Evolutionary conservation across 257 asterid genomes (phyloP).

Genomic region (Nemophila menziesii): DNA sequence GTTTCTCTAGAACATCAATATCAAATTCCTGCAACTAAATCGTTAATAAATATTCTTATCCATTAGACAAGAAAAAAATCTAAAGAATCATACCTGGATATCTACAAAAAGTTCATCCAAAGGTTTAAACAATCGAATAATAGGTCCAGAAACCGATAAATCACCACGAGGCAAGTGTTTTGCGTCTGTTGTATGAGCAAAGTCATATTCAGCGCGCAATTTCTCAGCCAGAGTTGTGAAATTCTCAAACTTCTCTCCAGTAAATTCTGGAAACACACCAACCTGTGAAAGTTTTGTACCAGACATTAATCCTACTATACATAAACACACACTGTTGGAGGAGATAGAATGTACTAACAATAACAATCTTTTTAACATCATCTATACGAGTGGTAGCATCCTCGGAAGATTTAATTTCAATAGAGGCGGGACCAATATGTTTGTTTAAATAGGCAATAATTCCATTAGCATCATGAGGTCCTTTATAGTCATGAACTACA

Average conservation of each 20-base stretch:
- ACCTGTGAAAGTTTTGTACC: conserved; percentile 29
- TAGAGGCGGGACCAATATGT: conserved; percentile 82
- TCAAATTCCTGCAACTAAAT: conserved; percentile 58
- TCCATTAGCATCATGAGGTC: conserved; percentile 90
- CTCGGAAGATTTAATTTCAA: conserved; percentile 53
- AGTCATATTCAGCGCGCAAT: conserved; percentile 73
- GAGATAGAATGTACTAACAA: conserved; percentile 30
- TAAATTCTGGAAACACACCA: conserved; percentile 78
- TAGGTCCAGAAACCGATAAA: conserved; percentile 58
- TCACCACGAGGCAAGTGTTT: conserved; percentile 84
- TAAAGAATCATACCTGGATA: conserved; percentile 37
- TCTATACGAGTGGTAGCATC: conserved; percentile 41
- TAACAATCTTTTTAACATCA: conserved; percentile 50
- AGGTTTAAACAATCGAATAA: conserved; percentile 80
- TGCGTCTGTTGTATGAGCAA: conserved; percentile 59
- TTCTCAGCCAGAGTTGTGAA: conserved; percentile 74
- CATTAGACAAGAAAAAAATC: neutral
- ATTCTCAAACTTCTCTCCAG: conserved; percentile 81
- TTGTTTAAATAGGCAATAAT: conserved; percentile 55
- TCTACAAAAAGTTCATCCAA: conserved; percentile 85
- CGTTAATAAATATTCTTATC: neutral
- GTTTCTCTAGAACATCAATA: conserved; percentile 64
- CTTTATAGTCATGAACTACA: conserved; percentile 69
- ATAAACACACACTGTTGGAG: neutral
- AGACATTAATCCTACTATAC: neutral